These are phyloP conservation scores for Verticillium zaregamsianum DNA, from an alignment of 2,329 filamentous ascomycete genomes.

Conservation along the genomic window DNA sequence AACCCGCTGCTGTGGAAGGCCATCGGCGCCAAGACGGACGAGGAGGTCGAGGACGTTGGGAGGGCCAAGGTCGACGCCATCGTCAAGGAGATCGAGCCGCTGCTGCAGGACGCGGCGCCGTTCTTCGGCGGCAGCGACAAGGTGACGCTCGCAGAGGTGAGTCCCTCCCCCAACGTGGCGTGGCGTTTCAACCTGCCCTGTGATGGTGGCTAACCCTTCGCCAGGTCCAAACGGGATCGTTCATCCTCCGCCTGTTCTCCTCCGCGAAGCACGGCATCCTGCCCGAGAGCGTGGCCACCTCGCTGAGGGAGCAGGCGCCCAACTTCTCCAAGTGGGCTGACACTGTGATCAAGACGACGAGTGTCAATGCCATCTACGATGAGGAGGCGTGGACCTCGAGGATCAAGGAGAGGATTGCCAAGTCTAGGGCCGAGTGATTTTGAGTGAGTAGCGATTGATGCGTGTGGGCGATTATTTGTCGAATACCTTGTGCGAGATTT, in stretches of 20 bases:
- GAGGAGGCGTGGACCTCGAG: constrained; percentile 40
- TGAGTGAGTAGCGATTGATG: not conserved
- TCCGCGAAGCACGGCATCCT: constrained; percentile 51
- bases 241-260: constrained; percentile 57
- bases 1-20: constrained; percentile 41
- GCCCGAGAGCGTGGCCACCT: constrained; percentile 40
- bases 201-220: not conserved
- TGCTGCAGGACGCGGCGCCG: constrained; percentile 52
- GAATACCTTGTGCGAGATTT: no score
- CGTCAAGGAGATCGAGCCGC: constrained; percentile 69
- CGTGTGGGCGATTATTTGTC: not conserved
- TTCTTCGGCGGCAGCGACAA: constrained; percentile 62
- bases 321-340: constrained; percentile 65
- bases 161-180: constrained; percentile 9
- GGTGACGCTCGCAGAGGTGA: constrained; percentile 71
- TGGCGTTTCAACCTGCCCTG: not conserved
- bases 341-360: constrained; percentile 56
- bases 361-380: constrained; percentile 60
- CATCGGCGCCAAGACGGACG: constrained; percentile 41
- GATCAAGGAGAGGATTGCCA: constrained; percentile 33
- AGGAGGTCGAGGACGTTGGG: constrained; percentile 42
- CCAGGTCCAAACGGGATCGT: constrained; percentile 61
- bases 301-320: constrained; percentile 52
- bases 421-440: constrained; percentile 2
- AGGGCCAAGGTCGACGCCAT: constrained; percentile 40